Percentiles rank a stretch among this genome's conserved stretches.
Evolutionary conservation across 2,329 filamentous ascomycete species (phyloP).

Genomic region (Cryphonectria nitschkei): DNA sequence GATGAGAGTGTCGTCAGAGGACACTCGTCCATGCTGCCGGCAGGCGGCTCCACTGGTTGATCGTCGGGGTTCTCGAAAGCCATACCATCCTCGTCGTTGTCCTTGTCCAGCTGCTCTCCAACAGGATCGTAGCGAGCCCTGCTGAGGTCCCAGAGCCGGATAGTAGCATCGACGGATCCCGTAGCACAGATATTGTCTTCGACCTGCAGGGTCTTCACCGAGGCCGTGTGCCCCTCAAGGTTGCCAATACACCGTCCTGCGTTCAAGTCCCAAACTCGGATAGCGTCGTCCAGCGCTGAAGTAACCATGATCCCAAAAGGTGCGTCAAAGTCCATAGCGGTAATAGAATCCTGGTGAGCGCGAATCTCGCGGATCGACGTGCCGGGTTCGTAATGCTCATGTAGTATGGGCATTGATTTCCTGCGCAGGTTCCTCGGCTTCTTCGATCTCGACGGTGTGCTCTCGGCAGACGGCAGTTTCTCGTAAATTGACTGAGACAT

Average conservation of each 20-base stretch:
- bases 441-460: constrained; percentile 54
- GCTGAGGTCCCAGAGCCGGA: constrained; percentile 92
- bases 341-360: constrained; percentile 86
- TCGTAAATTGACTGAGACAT: constrained; percentile 99
- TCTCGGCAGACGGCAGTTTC: constrained; percentile 69
- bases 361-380: constrained; percentile 86
- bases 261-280: constrained; percentile 95
- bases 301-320: constrained; percentile 96
- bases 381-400: constrained; percentile 92
- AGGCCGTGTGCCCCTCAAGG: constrained; percentile 92
- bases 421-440: constrained; percentile 64
- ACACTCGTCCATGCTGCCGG: constrained; percentile 86
- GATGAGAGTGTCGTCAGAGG: constrained; percentile 85
- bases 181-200: constrained; percentile 96
- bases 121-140: constrained; percentile 81
- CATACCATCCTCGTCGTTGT: constrained; percentile 67
- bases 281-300: constrained; percentile 87
- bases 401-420: constrained; percentile 90
- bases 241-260: constrained; percentile 89
- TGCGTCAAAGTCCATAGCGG: constrained; percentile 93
- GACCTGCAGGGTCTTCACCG: constrained; percentile 88
- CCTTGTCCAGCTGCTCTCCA: constrained; percentile 62
- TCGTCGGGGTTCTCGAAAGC: constrained; percentile 75
- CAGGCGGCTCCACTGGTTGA: constrained; percentile 68
- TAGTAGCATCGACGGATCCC: constrained; percentile 91